These are phyloP conservation scores for Fragilariopsis cylindrus DNA, from an alignment of 108 stramenopile species.

Conservation along the genomic window DNA sequence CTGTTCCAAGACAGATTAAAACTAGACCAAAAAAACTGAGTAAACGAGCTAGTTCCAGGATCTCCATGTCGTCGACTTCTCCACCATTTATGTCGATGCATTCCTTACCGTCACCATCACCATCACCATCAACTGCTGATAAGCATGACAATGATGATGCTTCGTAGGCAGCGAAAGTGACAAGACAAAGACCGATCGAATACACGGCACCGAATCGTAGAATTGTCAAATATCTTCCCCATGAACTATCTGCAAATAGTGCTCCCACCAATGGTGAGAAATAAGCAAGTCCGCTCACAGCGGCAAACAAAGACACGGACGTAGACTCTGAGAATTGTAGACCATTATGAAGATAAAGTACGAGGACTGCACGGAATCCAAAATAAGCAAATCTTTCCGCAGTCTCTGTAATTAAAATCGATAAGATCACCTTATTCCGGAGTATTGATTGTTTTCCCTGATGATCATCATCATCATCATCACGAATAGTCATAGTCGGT, in stretches of 20 bases:
- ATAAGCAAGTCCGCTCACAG: conserved; percentile 44
- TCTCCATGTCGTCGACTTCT: neutral
- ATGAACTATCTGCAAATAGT: conserved; percentile 45
- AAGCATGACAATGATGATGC: neutral
- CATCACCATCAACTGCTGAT: neutral
- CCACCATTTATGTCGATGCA: neutral
- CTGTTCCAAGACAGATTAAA: conserved; percentile 61
- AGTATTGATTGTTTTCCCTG: conserved; percentile 14
- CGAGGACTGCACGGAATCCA: conserved; percentile 60
- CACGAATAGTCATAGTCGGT: too few relatives aligned
- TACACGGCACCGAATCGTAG: conserved; percentile 49
- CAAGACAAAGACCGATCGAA: conserved; percentile 40
- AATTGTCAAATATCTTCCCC: conserved; percentile 65
- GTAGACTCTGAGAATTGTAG: conserved; percentile 44
- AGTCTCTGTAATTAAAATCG: conserved; percentile 54
- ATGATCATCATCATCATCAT: too few relatives aligned
- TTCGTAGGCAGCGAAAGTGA: conserved; percentile 39
- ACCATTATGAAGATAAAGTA: conserved; percentile 49
- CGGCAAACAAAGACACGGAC: conserved; percentile 43
- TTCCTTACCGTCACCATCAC: neutral
- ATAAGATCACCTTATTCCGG: conserved; percentile 32
- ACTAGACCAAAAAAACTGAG: conserved; percentile 50
- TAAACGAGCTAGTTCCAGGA: conserved; percentile 10
- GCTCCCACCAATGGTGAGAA: conserved; percentile 59
- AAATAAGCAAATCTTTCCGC: conserved; percentile 67